These are phyloP conservation scores for Coriaria nepalensis DNA, from an alignment of 306 rosid species.

Conservation along the genomic window DNA sequence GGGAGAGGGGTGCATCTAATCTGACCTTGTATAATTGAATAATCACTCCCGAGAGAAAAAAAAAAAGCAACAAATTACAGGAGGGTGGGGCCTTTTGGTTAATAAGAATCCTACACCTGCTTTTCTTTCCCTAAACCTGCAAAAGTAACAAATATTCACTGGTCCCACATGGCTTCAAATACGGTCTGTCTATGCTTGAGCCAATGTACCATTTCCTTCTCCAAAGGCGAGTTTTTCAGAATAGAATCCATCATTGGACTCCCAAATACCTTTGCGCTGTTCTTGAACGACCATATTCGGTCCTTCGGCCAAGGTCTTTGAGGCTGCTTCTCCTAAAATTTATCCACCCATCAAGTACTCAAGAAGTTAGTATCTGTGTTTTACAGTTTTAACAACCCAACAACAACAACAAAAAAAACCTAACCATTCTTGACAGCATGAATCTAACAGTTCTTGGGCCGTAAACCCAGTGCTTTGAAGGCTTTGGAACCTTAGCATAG, in stretches of 20 bases:
- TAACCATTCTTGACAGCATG: conserved; percentile 88
- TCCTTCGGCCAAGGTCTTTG: conserved; percentile 95
- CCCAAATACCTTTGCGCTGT: conserved; percentile 51
- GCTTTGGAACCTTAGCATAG: conserved; percentile 76
- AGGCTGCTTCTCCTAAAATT: conserved; percentile 73
- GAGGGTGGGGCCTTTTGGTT: conserved; percentile 3
- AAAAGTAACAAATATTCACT: conserved; percentile 27
- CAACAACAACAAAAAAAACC: conserved; percentile 10
- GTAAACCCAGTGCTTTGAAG: conserved; percentile 68
- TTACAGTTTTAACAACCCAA: neutral
- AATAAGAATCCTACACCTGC: neutral
- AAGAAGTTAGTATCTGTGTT: neutral
- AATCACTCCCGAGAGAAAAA: conserved; percentile 29
- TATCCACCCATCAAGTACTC: conserved; percentile 4
- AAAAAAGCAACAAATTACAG: conserved; percentile 13
- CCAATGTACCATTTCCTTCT: conserved; percentile 93
- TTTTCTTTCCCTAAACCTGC: conserved; percentile 31
- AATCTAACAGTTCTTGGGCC: conserved; percentile 86
- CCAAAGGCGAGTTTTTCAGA: conserved; percentile 42
- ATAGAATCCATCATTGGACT: conserved; percentile 93
- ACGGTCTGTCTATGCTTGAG: conserved; percentile 73
- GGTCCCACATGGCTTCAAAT: conserved; percentile 80
- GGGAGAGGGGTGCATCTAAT: conserved; percentile 4
- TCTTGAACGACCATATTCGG: conserved; percentile 81
- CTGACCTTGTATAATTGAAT: conserved; percentile 15